phyloP scores from a whole-genome alignment of 2,329 filamentous ascomycete genomes.

The Neoscytalidium dimidiatum region DNA sequence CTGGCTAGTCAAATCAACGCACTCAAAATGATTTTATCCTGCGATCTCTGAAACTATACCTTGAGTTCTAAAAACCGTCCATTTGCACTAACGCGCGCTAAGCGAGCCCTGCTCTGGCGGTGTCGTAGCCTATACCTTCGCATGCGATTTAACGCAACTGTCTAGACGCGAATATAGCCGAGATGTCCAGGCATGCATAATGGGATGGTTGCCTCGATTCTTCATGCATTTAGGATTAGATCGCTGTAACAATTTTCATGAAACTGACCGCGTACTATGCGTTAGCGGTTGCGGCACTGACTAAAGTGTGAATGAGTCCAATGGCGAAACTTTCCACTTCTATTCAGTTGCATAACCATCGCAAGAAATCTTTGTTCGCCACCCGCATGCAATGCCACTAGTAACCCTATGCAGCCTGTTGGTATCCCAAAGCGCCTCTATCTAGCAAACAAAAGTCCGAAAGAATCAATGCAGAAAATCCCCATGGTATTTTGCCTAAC shows the following conservation, averaged over 20 bases:
- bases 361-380: constrained; percentile 4
- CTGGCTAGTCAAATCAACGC: too few species aligned
- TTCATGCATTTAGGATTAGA: too few species aligned
- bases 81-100: not conserved
- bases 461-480: not conserved
- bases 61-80: not conserved
- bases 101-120: not conserved
- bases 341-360: not conserved
- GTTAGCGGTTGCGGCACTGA: not conserved
- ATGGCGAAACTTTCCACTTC: not conserved
- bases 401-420: constrained; percentile 2
- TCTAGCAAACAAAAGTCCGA: not conserved
- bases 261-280: too few species aligned
- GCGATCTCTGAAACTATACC: too few species aligned
- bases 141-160: too few species aligned
- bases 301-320: not conserved
- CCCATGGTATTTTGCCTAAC: not conserved
- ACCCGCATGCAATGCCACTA: constrained; percentile 8
- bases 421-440: constrained; percentile 10
- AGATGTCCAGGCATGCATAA: too few species aligned
- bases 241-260: too few species aligned
- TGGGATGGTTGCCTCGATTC: too few species aligned
- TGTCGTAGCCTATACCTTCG: too few species aligned
- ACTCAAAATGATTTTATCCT: too few species aligned
- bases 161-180: too few species aligned